phyloP scores from a whole-genome alignment of 2,329 filamentous ascomycete genomes.

The Aspergillus fijiensis region DNA sequence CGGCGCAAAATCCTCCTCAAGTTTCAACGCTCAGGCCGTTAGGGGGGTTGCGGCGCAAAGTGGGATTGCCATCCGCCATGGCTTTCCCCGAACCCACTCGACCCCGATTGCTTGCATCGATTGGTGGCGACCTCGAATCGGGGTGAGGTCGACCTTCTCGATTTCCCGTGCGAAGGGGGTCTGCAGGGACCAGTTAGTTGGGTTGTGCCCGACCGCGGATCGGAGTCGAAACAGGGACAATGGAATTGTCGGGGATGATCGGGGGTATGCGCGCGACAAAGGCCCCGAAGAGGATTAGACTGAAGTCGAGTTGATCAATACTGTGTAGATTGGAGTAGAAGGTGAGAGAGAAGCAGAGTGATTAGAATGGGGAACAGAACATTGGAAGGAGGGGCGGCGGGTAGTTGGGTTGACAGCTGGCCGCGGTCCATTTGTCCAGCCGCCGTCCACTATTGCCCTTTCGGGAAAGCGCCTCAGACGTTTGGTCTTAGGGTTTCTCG shows the following conservation, averaged over 20 bases:
- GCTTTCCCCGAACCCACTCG: not conserved
- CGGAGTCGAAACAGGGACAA: slow-evolving; percentile 1
- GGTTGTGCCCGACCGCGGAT: not conserved
- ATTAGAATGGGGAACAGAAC: too few species aligned
- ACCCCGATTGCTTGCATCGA: not conserved
- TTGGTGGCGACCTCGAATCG: not conserved
- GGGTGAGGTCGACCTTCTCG: slow-evolving; percentile 1
- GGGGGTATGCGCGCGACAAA: not conserved
- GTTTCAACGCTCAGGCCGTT: slow-evolving; percentile 6
- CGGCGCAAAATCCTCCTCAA: not conserved
- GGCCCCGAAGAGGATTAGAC: not conserved
- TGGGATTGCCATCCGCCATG: too few species aligned
- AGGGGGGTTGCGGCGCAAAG: not conserved
- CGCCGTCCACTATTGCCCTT: not conserved
- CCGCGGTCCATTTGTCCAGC: slow-evolving; percentile 15
- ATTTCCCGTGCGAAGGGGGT: not conserved
- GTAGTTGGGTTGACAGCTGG: slow-evolving; percentile 17
- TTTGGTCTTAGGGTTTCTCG: slow-evolving; percentile 2
- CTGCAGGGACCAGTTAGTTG: not conserved
- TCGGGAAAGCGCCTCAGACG: slow-evolving; percentile 1
- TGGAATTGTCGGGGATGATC: not conserved
- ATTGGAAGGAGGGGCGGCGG: not conserved
- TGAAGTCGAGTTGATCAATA: too few species aligned
- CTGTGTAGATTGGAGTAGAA: too few species aligned
- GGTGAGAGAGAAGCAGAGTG: too few species aligned